Base-by-base conservation (phyloP, 257 asterid genomes). In the Orobanche coerulescens region DNA sequence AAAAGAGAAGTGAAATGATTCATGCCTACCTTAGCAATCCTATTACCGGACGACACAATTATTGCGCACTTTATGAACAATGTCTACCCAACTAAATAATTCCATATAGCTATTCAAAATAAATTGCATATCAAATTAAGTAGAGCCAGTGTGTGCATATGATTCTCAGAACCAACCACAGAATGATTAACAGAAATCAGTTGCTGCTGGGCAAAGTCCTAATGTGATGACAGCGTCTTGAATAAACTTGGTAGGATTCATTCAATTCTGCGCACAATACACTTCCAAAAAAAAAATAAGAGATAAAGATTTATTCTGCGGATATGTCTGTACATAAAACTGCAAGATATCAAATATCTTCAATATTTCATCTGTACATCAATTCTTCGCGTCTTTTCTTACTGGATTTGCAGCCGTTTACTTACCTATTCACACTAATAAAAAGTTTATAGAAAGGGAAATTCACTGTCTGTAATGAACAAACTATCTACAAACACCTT, bases 151-250 rank as follows among this genome's bases (percentile, higher is more conserved):
- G 46, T 36, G 49, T 26, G 36, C 64, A 69, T 19, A 49, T 15
- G 10, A 50, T 34, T 55, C 58, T 39, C 52, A 44, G 33, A 62
- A 47, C 65, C 65, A 70, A 47, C 49, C 50, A 19, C 43, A 47
- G 22, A 31, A 37, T 16, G 31, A 26, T 6, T 14, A 42, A 18
- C 40, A 19, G 23, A 55, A 54, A 42, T 53, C 23, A 28, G n/a
- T 44, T 12, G 58, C 33, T 24, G 49, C 12, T 24, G 31, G 3
- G 53, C 37, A 53, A 54, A 14, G 26, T 9, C 4, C 30, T 6
- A 33, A 62, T 20, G 42, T 20, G 15, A 36, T 23, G 19, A 36
- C 4, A 49, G 5, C 18, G 22, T 8, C 28, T 48, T 46, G 25
- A 12, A 14, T 31, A 55, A 13, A 39, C n/a, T 28, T n/a, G 23